Evolutionary conservation across 192 early-diverging fungal species (phyloP).

Genomic region (Coemansia furcata): DNA sequence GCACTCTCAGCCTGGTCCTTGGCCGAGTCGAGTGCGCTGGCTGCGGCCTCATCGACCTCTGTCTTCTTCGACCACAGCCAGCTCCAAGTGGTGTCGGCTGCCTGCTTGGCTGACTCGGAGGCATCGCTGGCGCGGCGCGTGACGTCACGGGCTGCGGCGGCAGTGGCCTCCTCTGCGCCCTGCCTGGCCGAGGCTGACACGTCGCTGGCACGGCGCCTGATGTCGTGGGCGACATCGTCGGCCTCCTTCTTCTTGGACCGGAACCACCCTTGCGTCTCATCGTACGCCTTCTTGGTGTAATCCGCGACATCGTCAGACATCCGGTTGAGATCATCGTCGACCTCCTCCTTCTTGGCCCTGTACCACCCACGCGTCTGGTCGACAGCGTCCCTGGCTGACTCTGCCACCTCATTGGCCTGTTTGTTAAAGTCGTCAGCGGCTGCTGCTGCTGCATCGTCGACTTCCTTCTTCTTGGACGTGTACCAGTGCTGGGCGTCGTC

Average conservation of each 20-base stretch:
- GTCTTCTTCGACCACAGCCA: slow-evolving; percentile 19
- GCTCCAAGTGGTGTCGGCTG: slow-evolving; percentile 8
- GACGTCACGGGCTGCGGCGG: not conserved
- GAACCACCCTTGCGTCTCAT: slow-evolving; percentile 23
- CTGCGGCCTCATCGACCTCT: slow-evolving; percentile 3
- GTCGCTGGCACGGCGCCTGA: slow-evolving; percentile 1
- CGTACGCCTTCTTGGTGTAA: slow-evolving; percentile 10
- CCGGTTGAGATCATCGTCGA: not conserved
- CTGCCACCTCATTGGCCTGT: no score
- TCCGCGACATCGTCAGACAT: not conserved
- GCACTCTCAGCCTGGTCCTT: not conserved
- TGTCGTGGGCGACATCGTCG: slow-evolving; percentile 2
- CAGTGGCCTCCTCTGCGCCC: not conserved
- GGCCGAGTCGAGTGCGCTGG: not conserved
- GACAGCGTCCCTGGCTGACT: not conserved
- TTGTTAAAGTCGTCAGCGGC: no score
- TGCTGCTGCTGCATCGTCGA: no score
- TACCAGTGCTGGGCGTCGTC: slow-evolving; percentile 19
- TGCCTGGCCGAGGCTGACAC: slow-evolving; percentile 12
- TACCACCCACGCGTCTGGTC: not conserved
- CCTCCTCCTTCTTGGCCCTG: slow-evolving; percentile 27
- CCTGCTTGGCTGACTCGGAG: slow-evolving; percentile 13
- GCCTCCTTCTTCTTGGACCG: slow-evolving; percentile 25
- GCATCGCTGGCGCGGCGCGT: slow-evolving; percentile 3
- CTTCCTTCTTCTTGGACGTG: no score